These are phyloP conservation scores for Candida oleophila DNA, from an alignment of 805 yeast species.

Conservation along the genomic window DNA sequence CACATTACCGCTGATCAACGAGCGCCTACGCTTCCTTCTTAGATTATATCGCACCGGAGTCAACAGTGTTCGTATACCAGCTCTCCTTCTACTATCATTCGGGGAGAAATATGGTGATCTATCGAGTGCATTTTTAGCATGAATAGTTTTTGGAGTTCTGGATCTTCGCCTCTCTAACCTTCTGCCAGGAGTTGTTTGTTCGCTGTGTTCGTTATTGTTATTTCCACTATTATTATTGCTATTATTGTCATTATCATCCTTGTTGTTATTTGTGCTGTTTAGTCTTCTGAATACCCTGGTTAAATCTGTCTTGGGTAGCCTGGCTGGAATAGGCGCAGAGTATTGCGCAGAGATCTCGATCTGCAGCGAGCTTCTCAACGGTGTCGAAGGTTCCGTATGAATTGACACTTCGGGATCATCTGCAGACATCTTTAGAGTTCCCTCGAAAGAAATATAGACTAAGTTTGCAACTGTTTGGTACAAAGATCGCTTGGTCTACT, in stretches of 20 bases:
- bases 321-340: conserved; percentile 7
- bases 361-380: conserved; percentile 7
- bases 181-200: not conserved
- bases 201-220: not conserved
- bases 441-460: no score
- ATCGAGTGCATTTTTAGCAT: conserved; percentile 1
- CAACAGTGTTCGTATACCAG: not conserved
- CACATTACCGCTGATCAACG: conserved; percentile 26
- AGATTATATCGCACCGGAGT: not conserved
- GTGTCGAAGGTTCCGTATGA: conserved; percentile 21
- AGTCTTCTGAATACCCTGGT: conserved; percentile 1
- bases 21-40: conserved; percentile 19
- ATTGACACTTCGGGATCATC: conserved; percentile 1
- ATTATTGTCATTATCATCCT: not conserved
- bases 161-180: not conserved
- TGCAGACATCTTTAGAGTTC: not conserved
- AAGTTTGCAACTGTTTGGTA: no score
- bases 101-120: conserved; percentile 3
- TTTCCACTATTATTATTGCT: not conserved
- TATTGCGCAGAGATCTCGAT: conserved; percentile 4
- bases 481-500: no score
- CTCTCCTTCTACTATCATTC: not conserved
- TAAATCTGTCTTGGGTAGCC: conserved; percentile 5
- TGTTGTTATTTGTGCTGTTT: not conserved
- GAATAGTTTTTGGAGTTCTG: not conserved